Evolutionary conservation across 495 filamentous ascomycete genomes (phyloP).

Genomic region (Tuber magnatum): DNA sequence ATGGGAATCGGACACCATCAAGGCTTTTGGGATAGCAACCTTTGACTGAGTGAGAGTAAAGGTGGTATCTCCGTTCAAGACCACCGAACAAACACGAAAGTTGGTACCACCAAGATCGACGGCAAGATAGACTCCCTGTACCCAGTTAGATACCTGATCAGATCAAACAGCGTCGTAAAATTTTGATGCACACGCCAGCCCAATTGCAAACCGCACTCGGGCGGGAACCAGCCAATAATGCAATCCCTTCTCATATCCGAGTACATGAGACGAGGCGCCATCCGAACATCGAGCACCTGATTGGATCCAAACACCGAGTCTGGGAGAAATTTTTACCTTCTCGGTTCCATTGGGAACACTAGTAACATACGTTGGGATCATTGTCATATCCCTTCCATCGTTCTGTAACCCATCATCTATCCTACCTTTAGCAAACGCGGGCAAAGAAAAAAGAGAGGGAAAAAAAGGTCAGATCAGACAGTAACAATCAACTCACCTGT

Average conservation of each 20-base stretch:
- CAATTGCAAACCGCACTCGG: not conserved
- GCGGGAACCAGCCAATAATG: constrained; percentile 12
- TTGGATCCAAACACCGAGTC: not conserved
- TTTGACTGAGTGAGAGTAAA: constrained; percentile 89
- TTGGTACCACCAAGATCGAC: constrained; percentile 97
- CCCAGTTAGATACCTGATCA: not conserved
- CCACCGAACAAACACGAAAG: constrained; percentile 92
- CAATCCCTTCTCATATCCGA: not conserved
- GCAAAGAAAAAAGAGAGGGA: not conserved
- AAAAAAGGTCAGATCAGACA: not conserved
- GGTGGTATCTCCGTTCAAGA: constrained; percentile 82
- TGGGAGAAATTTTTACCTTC: constrained; percentile 52
- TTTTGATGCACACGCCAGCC: not conserved
- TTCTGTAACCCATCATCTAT: constrained; percentile 64
- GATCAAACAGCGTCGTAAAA: not conserved
- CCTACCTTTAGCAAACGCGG: constrained; percentile 44
- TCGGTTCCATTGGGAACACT: constrained; percentile 94
- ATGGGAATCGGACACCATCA: constrained; percentile 83
- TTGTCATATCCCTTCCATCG: constrained; percentile 72
- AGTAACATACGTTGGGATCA: constrained; percentile 96
- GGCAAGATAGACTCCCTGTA: constrained; percentile 84
- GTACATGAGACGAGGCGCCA: not conserved
- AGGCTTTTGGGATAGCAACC: constrained; percentile 75
- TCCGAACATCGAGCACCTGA: not conserved
- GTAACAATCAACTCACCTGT: constrained; percentile 54